phyloP scores from a whole-genome alignment of 257 asterid species.

The Craterostigma plantagineum region DNA sequence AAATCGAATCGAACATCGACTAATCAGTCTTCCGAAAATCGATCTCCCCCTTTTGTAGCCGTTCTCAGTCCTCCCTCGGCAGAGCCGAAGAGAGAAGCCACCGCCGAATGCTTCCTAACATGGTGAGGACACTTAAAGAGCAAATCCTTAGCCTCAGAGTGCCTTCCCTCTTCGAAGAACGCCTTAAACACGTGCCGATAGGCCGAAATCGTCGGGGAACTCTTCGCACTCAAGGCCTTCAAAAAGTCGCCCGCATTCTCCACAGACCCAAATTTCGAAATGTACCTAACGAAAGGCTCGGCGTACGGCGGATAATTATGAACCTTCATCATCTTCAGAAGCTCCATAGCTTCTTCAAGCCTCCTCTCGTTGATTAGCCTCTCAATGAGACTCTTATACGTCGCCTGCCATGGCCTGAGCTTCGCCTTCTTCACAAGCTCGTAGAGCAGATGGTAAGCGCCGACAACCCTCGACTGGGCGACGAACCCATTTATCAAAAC shows the following conservation, averaged over 20 bases:
- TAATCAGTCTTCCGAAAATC: too few relatives aligned
- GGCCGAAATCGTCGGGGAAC: slow-evolving; percentile 51
- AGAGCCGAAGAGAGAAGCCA: slow-evolving; percentile 53
- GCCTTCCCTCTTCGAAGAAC: slow-evolving; percentile 55
- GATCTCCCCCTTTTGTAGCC: neutral
- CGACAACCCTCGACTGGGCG: slow-evolving; percentile 26
- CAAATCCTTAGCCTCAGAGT: slow-evolving; percentile 76
- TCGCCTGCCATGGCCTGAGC: slow-evolving; percentile 80
- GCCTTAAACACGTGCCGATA: slow-evolving; percentile 46
- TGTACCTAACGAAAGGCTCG: slow-evolving; percentile 40
- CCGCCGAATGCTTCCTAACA: slow-evolving; percentile 54
- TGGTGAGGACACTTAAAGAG: slow-evolving; percentile 80
- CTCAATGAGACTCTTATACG: slow-evolving; percentile 52
- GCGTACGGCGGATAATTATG: slow-evolving; percentile 66
- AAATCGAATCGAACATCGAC: too few relatives aligned
- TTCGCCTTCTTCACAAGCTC: slow-evolving; percentile 38
- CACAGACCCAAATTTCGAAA: slow-evolving; percentile 54
- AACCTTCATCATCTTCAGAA: slow-evolving; percentile 64
- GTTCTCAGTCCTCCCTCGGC: slow-evolving; percentile 10
- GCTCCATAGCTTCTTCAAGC: slow-evolving; percentile 65
- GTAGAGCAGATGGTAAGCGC: slow-evolving; percentile 36
- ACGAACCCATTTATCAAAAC: slow-evolving; percentile 54
- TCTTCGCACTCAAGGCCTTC: slow-evolving; percentile 31
- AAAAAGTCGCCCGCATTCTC: slow-evolving; percentile 64
- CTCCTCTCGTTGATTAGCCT: slow-evolving; percentile 54